Percentiles rank a stretch among this genome's conserved stretches.
Conservation (phyloP, 2,329 filamentous ascomycete genomes). For the Neocucurbitaria cava region DNA sequence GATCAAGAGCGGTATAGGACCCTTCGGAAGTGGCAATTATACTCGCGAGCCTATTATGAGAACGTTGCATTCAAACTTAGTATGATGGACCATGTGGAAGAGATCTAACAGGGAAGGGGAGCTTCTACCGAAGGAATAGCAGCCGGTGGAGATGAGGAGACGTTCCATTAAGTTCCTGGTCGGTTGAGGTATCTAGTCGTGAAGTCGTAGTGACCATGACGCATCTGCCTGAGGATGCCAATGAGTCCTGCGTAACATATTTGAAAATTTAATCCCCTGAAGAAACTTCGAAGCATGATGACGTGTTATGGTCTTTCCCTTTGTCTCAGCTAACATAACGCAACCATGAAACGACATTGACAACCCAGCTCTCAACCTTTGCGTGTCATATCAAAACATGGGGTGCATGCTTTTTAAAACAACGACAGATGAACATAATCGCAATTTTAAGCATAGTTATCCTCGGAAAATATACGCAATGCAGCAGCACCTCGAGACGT, state of each 20-base stretch:
- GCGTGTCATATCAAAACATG: too few species aligned
- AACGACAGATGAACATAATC: too few species aligned
- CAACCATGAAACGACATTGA: neutral
- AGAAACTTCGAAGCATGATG: neutral
- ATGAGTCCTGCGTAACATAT: neutral
- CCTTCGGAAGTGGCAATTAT: neutral
- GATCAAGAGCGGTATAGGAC: neutral
- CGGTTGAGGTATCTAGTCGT: too few species aligned
- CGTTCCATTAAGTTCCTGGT: too few species aligned
- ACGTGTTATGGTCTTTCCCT: neutral
- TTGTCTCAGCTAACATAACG: neutral
- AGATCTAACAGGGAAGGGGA: too few species aligned
- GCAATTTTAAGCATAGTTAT: too few species aligned
- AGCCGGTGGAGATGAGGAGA: neutral
- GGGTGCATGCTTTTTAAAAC: too few species aligned
- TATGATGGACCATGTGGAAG: neutral
- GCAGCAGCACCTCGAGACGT: too few species aligned
- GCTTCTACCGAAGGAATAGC: too few species aligned
- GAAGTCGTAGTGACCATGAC: too few species aligned
- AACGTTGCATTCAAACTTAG: neutral
- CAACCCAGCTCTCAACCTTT: slow-evolving; percentile 1
- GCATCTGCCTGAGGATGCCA: too few species aligned
- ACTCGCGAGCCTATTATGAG: neutral
- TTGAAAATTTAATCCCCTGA: neutral
- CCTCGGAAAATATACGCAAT: too few species aligned